Base-by-base conservation (phyloP, 179 eudicot genomes). In the Heliamphora pulchella region DNA sequence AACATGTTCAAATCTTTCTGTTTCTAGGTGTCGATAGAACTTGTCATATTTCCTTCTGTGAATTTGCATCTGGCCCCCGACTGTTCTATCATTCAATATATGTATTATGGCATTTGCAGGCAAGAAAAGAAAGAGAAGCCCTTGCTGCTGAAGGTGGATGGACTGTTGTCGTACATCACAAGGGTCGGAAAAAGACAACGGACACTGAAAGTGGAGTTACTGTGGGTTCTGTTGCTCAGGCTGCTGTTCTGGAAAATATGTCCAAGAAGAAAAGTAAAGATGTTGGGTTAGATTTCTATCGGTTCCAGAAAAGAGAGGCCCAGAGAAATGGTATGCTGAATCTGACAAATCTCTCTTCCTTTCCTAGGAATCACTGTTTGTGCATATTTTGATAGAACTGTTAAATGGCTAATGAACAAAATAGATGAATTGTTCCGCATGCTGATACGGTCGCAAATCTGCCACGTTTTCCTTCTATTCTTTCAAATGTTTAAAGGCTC, bases 161-260 rank as follows among this genome's bases (percentile, higher is more conserved):
- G 97, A 93, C 97, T n/a, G 94, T 95, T 80, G 97, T 95, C 22
- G 88, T 81, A 71, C 98, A 91, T 74, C 92, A 88, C n/a, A 93
- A 93, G 81, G 97, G 97, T 20, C 90, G 98, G 81, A 95, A 93
- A 86, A 95, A 88, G 89, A 95, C 97, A 4, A 85, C 93, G 59
- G 98, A 93, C 77, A 75, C 92, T 82, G 98, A 93, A 84, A 93
- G 90, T 87, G 98, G 98, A 72, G 82, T 89, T 70, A 87, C 88
- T 55, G 97, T 95, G 77, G 97, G 97, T 61, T 89, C 98, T 77
- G 97, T 92, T 77, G 91, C 95, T 69, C 90, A 86, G 81, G 94
- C 93, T 83, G 94, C 93, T 20, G 95, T 90, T 69, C 81, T 89
- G 39, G 97, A 93, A 71, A 95, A 87, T 80, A 82, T 91, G 89